Conservation (phyloP, 108 stramenopile species). For the Ochromonas danica region DNA sequence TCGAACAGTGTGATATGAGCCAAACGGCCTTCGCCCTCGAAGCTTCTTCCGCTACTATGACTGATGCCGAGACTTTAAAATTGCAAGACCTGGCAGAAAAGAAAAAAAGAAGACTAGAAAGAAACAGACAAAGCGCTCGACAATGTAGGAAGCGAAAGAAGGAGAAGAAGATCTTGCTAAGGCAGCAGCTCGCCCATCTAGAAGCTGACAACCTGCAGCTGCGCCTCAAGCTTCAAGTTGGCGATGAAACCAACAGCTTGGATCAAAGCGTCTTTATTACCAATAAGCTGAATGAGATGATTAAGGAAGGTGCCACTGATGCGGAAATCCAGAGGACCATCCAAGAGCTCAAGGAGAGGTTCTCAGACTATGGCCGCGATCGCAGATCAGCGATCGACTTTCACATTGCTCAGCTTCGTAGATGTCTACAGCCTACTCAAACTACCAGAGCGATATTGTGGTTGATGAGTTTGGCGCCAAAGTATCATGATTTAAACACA, state of each 20-base stretch:
- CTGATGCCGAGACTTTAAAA: not conserved
- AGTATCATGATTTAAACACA: not conserved
- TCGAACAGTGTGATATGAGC: no score
- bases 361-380: slow-evolving; percentile 80
- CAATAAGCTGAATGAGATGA: slow-evolving; percentile 37
- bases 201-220: slow-evolving; percentile 84
- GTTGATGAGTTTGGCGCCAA: slow-evolving; percentile 19
- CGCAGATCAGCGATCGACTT: slow-evolving; percentile 74
- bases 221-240: slow-evolving; percentile 72
- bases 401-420: slow-evolving; percentile 49
- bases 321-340: slow-evolving; percentile 70
- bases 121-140: slow-evolving; percentile 75
- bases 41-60: no score
- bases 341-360: slow-evolving; percentile 78
- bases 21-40: no score
- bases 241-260: slow-evolving; percentile 31
- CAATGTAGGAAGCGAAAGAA: slow-evolving; percentile 73
- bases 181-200: slow-evolving; percentile 71
- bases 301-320: slow-evolving; percentile 73
- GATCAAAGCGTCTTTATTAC: not conserved
- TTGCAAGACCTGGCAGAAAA: slow-evolving; percentile 57
- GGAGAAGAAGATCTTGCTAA: slow-evolving; percentile 72
- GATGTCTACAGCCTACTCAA: slow-evolving; percentile 32
- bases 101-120: slow-evolving; percentile 73
- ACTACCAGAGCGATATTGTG: slow-evolving; percentile 25